Evolutionary conservation across 164 flowering plant genomes (phyloP).

Genomic region (Vitis riparia): DNA sequence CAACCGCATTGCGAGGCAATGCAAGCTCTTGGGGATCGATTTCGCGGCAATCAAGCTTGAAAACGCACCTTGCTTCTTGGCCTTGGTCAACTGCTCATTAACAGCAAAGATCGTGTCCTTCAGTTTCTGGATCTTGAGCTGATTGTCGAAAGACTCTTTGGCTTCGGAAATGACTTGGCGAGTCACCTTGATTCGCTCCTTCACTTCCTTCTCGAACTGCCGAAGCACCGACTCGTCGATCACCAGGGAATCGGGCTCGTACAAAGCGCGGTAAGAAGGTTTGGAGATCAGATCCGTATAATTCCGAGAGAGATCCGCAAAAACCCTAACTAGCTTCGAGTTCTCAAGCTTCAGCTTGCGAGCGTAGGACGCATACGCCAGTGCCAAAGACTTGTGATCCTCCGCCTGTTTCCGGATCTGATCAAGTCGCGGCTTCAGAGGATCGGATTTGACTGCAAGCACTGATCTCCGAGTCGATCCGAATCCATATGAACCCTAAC

Average conservation of each 20-base stretch:
- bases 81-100: conserved; percentile 45
- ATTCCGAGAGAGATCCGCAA: conserved; percentile 51
- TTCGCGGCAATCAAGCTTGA: conserved; percentile 50
- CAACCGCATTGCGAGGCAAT: conserved; percentile 47
- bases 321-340: conserved; percentile 43
- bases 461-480: conserved; percentile 39
- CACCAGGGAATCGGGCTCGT: conserved; percentile 24
- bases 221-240: conserved; percentile 40
- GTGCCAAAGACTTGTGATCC: conserved; percentile 41
- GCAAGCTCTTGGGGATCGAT: conserved; percentile 45
- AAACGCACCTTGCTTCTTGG: conserved; percentile 54
- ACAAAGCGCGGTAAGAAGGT: conserved; percentile 31
- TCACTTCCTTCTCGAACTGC: conserved; percentile 51
- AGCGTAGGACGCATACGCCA: conserved; percentile 53
- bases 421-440: conserved; percentile 52
- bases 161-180: conserved; percentile 44
- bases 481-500: conserved; percentile 16
- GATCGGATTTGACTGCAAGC: conserved; percentile 54
- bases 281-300: conserved; percentile 44
- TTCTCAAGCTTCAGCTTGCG: conserved; percentile 57
- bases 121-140: conserved; percentile 51
- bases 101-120: conserved; percentile 50
- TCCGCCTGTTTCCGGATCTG: conserved; percentile 66
- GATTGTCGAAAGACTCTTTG: conserved; percentile 52
- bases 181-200: conserved; percentile 45